Conservation (phyloP, 495 filamentous ascomycete genomes). For the Aspergillus egyptiacus region DNA sequence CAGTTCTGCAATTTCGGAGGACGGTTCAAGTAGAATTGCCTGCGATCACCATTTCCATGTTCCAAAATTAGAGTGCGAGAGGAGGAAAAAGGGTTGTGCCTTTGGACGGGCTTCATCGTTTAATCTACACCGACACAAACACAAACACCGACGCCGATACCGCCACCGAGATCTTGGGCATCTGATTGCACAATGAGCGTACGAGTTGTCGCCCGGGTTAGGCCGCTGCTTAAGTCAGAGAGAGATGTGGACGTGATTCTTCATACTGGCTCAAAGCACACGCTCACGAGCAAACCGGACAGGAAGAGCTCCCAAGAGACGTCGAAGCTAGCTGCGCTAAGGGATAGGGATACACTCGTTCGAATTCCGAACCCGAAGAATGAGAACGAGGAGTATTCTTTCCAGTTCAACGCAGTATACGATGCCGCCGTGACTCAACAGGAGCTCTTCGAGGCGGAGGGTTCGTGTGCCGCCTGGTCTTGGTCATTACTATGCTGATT, state of each 20-base stretch:
- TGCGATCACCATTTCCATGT: neutral
- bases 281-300: constrained; percentile 19
- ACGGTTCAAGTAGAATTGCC: neutral
- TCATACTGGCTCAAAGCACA: constrained; percentile 38
- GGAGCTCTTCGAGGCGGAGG: constrained; percentile 81
- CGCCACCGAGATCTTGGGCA: neutral
- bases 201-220: constrained; percentile 81
- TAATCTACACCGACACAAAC: too few relatives aligned
- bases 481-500: constrained; percentile 19
- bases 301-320: constrained; percentile 32
- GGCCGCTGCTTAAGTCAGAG: constrained; percentile 80
- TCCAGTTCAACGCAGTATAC: constrained; percentile 93
- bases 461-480: constrained; percentile 41
- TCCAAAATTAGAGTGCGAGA: neutral
- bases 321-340: constrained; percentile 38
- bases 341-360: constrained; percentile 61
- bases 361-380: constrained; percentile 95
- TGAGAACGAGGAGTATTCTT: constrained; percentile 81
- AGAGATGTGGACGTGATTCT: constrained; percentile 81
- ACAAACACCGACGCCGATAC: too few relatives aligned
- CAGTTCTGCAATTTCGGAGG: neutral
- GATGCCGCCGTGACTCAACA: constrained; percentile 73
- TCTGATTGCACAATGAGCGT: constrained; percentile 45
- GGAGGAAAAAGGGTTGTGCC: neutral
- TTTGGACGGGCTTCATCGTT: neutral